Evolutionary conservation across 106 monocot species (phyloP).

Genomic region (Alisma plantagoaquatica): DNA sequence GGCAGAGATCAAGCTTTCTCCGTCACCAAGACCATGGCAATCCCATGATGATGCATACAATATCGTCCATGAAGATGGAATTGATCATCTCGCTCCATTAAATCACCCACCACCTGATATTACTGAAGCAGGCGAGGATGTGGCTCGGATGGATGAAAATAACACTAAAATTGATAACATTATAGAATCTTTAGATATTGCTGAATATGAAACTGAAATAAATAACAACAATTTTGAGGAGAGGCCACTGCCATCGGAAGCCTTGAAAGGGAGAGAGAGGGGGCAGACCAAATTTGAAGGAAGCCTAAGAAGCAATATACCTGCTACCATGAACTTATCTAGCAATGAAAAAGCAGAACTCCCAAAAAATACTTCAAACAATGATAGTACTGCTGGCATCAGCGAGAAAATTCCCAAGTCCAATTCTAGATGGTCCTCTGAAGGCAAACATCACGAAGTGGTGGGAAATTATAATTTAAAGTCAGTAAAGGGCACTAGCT

Average conservation of each 20-base stretch:
- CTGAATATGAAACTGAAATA: constrained; percentile 8
- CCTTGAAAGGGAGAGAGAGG: constrained; percentile 8
- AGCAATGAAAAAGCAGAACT: neutral
- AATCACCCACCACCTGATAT: constrained; percentile 23
- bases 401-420: constrained; percentile 23
- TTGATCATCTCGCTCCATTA: constrained; percentile 18
- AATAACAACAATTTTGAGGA: constrained; percentile 9
- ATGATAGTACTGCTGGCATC: constrained; percentile 11
- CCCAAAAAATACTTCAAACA: constrained; percentile 8
- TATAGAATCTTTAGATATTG: constrained; percentile 13
- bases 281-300: constrained; percentile 3
- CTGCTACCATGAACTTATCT: neutral
- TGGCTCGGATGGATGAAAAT: constrained; percentile 14
- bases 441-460: neutral
- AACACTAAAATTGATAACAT: constrained; percentile 7
- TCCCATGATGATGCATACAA: constrained; percentile 19
- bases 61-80: constrained; percentile 12
- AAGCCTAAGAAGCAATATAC: neutral
- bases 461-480: neutral
- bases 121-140: constrained; percentile 20
- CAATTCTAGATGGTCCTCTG: constrained; percentile 28
- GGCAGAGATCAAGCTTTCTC: constrained; percentile 21
- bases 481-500: constrained; percentile 6
- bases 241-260: constrained; percentile 7
- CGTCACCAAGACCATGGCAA: constrained; percentile 10